These are phyloP conservation scores for Colletotrichum salicis DNA, from an alignment of 2,329 filamentous ascomycete species.

Conservation along the genomic window DNA sequence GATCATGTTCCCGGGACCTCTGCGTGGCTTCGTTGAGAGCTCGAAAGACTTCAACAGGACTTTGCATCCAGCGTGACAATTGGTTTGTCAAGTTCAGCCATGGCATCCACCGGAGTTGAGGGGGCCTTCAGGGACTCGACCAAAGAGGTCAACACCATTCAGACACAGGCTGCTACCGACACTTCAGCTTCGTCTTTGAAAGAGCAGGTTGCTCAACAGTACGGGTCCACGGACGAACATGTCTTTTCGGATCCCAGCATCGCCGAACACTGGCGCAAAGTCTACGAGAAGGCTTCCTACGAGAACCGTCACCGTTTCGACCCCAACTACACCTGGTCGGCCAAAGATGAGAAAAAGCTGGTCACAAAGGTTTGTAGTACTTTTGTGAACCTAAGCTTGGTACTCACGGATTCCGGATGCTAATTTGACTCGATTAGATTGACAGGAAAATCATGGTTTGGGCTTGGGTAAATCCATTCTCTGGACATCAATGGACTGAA, in stretches of 20 bases:
- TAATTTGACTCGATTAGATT: slow-evolving; percentile 49
- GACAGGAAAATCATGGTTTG: slow-evolving; percentile 53
- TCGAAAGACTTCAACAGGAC: background rate
- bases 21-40: slow-evolving; percentile 8
- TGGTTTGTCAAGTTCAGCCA: slow-evolving; percentile 5
- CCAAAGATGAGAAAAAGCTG: slow-evolving; percentile 58
- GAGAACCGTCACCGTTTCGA: slow-evolving; percentile 72
- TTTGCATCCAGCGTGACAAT: background rate
- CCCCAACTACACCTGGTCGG: slow-evolving; percentile 54
- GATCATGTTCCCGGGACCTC: background rate
- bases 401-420: background rate
- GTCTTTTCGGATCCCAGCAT: slow-evolving; percentile 61
- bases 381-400: background rate
- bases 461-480: slow-evolving; percentile 48
- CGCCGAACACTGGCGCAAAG: slow-evolving; percentile 62
- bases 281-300: slow-evolving; percentile 67
- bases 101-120: slow-evolving; percentile 5
- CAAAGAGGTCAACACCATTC: slow-evolving; percentile 20
- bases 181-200: slow-evolving; percentile 19
- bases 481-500: background rate
- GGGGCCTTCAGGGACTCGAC: slow-evolving; percentile 25
- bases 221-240: slow-evolving; percentile 49
- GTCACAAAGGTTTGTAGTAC: slow-evolving; percentile 51
- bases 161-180: slow-evolving; percentile 22
- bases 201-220: slow-evolving; percentile 34